A percentile compares a stretch with the other conserved stretches of the same genome.
These are phyloP conservation scores for Colletotrichum eremochloae DNA, from an alignment of 2,329 filamentous ascomycete species.

Conservation along the genomic window DNA sequence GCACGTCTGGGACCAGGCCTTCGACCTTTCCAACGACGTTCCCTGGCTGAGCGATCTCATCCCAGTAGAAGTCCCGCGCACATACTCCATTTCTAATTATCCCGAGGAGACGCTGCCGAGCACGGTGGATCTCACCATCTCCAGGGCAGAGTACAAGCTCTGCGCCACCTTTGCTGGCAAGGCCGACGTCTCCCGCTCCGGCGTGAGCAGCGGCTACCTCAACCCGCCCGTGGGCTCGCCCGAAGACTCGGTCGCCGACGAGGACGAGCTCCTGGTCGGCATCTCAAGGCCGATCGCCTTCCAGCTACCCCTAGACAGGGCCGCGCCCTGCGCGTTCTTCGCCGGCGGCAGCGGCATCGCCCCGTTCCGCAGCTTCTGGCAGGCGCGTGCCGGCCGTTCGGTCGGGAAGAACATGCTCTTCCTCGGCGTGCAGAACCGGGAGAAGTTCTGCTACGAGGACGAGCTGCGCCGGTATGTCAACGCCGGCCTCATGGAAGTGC, in stretches of 20 bases:
- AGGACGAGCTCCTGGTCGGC: conserved; percentile 64
- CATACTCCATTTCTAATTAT: conserved; percentile 66
- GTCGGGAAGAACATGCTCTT: no score
- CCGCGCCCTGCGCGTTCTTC: no score
- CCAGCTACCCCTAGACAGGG: conserved; percentile 47
- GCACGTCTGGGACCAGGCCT: conserved; percentile 65
- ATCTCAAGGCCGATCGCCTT: conserved; percentile 65
- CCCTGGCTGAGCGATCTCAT: conserved; percentile 63
- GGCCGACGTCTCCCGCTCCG: conserved; percentile 53
- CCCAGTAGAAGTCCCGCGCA: conserved; percentile 63
- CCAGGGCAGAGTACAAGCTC: conserved; percentile 64
- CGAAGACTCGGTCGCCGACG: no score
- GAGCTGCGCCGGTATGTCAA: conserved; percentile 58
- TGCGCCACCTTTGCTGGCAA: conserved; percentile 56
- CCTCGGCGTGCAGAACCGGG: no score
- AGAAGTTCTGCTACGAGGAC: no score
- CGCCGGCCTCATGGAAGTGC: conserved; percentile 64
- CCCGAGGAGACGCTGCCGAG: conserved; percentile 63
- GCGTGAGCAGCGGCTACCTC: conserved; percentile 66
- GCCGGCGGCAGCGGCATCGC: no score
- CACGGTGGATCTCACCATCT: conserved; percentile 65
- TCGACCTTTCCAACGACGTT: conserved; percentile 57
- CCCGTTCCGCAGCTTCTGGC: no score
- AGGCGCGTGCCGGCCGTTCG: no score
- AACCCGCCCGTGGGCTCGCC: conserved; percentile 56